Conservation (phyloP, 108 stramenopile species). For the Conticribra weissflogii region DNA sequence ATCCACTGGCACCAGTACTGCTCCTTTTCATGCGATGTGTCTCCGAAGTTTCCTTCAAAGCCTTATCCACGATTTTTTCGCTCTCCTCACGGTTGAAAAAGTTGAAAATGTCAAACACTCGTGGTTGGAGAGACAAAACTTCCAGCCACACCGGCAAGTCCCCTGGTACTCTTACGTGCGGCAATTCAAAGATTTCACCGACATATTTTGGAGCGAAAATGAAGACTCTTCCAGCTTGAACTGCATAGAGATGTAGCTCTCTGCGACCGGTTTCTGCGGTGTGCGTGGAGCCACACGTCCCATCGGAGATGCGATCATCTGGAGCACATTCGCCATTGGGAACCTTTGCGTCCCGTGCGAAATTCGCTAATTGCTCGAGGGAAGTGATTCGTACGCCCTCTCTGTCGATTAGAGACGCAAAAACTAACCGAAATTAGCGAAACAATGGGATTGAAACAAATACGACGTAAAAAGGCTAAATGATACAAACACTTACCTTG, state of each 20-base stretch:
- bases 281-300: constrained; percentile 21
- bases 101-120: constrained; percentile 88
- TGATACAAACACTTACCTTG: constrained; percentile 18
- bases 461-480: no score
- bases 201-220: constrained; percentile 85
- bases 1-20: constrained; percentile 72
- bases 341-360: constrained; percentile 27
- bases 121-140: constrained; percentile 66
- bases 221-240: constrained; percentile 85
- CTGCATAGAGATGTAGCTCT: constrained; percentile 78
- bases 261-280: neutral
- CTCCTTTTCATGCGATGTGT: constrained; percentile 78
- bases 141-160: constrained; percentile 67
- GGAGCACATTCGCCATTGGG: constrained; percentile 15
- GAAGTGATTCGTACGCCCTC: constrained; percentile 75
- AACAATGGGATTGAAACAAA: no score
- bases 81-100: constrained; percentile 77
- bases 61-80: constrained; percentile 65
- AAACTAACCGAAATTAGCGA: neutral
- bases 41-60: constrained; percentile 68
- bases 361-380: constrained; percentile 42
- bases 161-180: constrained; percentile 62
- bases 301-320: constrained; percentile 14
- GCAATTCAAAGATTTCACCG: constrained; percentile 82
- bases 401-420: constrained; percentile 15